Evolutionary conservation across 2,329 filamentous ascomycete genomes (phyloP).

Genomic region (Rutstroemia sp.): DNA sequence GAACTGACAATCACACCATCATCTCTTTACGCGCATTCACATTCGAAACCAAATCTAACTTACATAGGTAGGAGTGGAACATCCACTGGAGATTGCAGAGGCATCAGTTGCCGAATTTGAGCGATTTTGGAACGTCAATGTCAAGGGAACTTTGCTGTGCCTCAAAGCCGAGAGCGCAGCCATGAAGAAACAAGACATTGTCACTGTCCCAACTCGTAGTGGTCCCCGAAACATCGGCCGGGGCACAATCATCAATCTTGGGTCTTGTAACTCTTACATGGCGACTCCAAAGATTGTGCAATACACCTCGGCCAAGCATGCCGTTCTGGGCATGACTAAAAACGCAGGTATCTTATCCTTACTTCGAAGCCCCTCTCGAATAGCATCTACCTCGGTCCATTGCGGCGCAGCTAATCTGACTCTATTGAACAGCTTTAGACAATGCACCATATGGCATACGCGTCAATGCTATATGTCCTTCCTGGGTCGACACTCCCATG

Average conservation of each 20-base stretch:
- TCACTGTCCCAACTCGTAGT: not conserved
- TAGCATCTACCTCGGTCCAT: no score
- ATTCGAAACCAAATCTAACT: no score
- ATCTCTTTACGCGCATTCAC: not conserved
- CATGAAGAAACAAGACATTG: slow-evolving; percentile 9
- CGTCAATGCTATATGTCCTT: slow-evolving; percentile 13
- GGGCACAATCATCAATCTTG: slow-evolving; percentile 12
- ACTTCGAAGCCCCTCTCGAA: no score
- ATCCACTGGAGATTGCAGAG: not conserved
- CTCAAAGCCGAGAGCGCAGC: not conserved
- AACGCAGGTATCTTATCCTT: not conserved
- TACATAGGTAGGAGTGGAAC: slow-evolving; percentile 5
- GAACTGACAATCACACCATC: not conserved
- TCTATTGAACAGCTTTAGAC: slow-evolving; percentile 7
- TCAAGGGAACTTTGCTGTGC: slow-evolving; percentile 7
- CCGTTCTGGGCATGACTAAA: slow-evolving; percentile 10
- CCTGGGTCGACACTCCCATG: slow-evolving; percentile 15
- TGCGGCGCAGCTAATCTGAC: no score
- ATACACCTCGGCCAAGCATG: slow-evolving; percentile 14
- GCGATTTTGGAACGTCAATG: slow-evolving; percentile 3
- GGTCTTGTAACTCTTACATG: slow-evolving; percentile 7
- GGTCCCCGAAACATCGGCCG: not conserved
- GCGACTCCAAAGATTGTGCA: slow-evolving; percentile 6
- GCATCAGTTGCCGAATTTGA: slow-evolving; percentile 9
- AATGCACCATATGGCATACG: slow-evolving; percentile 11